phyloP scores from a whole-genome alignment of 306 rosid genomes.

The Pueraria montana region DNA sequence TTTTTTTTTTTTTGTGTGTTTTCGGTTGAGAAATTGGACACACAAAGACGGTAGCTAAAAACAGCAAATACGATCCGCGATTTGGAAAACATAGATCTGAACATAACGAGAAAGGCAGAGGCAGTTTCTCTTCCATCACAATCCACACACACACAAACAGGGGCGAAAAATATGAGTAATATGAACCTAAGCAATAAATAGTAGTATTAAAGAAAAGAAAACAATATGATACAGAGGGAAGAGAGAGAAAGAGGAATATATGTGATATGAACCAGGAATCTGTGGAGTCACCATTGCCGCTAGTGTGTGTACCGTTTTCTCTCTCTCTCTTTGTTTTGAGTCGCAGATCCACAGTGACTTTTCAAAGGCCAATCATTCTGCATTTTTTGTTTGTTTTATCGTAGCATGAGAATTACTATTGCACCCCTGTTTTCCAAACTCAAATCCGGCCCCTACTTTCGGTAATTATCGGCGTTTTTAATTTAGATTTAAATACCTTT shows the following conservation, averaged over 20 bases:
- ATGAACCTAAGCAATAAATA: constrained; percentile 32
- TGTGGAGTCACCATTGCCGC: constrained; percentile 59
- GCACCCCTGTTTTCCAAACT: constrained; percentile 24
- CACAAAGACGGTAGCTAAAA: not conserved
- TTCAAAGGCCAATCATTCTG: constrained; percentile 33
- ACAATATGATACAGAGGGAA: constrained; percentile 30
- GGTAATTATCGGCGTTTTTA: not conserved
- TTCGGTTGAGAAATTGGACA: not conserved
- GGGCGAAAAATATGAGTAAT: not conserved
- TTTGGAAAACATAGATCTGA: constrained; percentile 55
- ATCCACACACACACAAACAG: not conserved
- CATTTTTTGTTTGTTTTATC: constrained; percentile 35
- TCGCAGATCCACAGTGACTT: constrained; percentile 36
- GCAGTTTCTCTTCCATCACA: constrained; percentile 1
- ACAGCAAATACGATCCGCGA: constrained; percentile 9
- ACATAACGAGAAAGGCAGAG: constrained; percentile 33
- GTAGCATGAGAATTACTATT: constrained; percentile 17
- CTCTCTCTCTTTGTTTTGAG: constrained; percentile 11
- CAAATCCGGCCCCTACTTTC: not conserved
- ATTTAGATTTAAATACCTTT: too few relatives aligned
- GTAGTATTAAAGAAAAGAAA: not conserved
- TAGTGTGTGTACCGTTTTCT: constrained; percentile 22
- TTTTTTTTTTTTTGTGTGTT: not conserved
- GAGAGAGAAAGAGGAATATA: constrained; percentile 35
- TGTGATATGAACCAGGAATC: constrained; percentile 59